Evolutionary conservation across 2,329 filamentous ascomycete species (phyloP), one percentile per base, ranked within the genome.

Genomic region (Bipolaris cookei): DNA sequence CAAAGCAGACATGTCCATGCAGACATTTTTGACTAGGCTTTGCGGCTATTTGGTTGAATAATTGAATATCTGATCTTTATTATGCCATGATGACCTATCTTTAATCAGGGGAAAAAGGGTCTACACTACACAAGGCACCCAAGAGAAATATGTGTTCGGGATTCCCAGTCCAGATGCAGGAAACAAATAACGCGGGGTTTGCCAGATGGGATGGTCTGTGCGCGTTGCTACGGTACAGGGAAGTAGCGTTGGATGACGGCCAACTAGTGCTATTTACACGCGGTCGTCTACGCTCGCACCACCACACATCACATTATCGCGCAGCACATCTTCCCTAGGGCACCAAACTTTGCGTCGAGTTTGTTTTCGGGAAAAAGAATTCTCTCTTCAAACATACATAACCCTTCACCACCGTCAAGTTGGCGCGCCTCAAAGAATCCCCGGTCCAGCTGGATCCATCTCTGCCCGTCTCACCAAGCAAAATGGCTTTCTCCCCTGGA

Each of bases 401-500:
- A 45, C 45, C 38, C 45, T 45, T 16, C 52, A 68, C 56, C 37
- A 73, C 66, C 70, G 70, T 63, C 66, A 74, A 72, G 63, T 66
- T 76, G 73, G 73, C 73, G 68, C 68, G 69, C 62, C 70, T 76
- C 66, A 75, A 71, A 66, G 72, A 75, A 56, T 65, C 63, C 47
- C 66, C 73, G 69, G 66, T 69, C 67, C 65, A 57, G 23, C 63
- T 67, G 63, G 76, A 78, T 64, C 71, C 76, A 23, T 75, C 76
- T 59, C 70, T 76, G 18, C 75, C 76, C 18, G 37, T 56, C 16
- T 69, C 73, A 30, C 73, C 73, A 61, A 77, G 78, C 68, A 84
- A 82, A 72, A 82, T 81, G 65, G 78, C 81, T 59, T 82, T 82
- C 67, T 84, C 85, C 59, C 81, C 84, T 37, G 82, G 80, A 59